A percentile compares a stretch with the other conserved stretches of the same genome.
phyloP scores from a whole-genome alignment of 2,329 filamentous ascomycete species.

The Pseudogymnoascus sp. region DNA sequence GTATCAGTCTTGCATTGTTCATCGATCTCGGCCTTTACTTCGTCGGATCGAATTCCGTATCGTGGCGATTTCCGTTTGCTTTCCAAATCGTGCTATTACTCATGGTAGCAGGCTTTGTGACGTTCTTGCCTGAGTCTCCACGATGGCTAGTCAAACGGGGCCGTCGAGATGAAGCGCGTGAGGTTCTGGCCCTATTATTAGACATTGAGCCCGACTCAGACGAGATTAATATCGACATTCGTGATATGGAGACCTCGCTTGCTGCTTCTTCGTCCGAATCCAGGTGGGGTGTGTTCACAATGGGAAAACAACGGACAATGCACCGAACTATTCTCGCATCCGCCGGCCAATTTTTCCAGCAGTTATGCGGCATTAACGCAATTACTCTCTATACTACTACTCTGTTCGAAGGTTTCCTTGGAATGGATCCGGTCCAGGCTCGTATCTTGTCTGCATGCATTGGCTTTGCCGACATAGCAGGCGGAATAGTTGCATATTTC shows the following conservation, averaged over 20 bases:
- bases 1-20: conserved; percentile 52
- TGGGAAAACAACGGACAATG: neutral
- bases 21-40: conserved; percentile 46
- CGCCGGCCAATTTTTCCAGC: conserved; percentile 36
- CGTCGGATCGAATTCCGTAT: conserved; percentile 37
- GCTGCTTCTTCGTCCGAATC: neutral
- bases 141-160: conserved; percentile 8
- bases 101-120: conserved; percentile 35
- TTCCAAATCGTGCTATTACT: conserved; percentile 51
- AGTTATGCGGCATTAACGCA: conserved; percentile 36
- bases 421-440: neutral
- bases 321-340: neutral
- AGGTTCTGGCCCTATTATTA: conserved; percentile 1
- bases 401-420: conserved; percentile 5
- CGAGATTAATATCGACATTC: conserved; percentile 3
- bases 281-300: neutral
- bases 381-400: conserved; percentile 9
- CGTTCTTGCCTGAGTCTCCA: conserved; percentile 9
- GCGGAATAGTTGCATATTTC: conserved; percentile 25
- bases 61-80: conserved; percentile 53
- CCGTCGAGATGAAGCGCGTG: conserved; percentile 6
- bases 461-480: conserved; percentile 50
- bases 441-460: conserved; percentile 24
- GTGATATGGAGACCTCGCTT: neutral
- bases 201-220: conserved; percentile 2